Conservation (phyloP, 805 yeast genomes). For the Torulaspora delbrueckii region DNA sequence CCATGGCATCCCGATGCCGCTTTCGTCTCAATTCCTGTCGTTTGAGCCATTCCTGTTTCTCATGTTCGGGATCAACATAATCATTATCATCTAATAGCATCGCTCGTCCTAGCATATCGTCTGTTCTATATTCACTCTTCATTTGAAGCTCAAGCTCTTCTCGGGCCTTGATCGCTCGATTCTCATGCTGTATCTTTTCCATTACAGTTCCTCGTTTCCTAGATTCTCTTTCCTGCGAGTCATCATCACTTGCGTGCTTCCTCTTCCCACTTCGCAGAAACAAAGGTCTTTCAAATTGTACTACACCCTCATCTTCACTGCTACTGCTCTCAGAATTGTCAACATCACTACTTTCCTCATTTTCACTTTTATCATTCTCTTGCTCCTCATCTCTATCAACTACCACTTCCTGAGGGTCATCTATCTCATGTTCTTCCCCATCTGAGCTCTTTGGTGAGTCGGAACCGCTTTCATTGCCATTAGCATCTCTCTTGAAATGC, state of each 20-base stretch:
- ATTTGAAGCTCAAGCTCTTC: constrained; percentile 11
- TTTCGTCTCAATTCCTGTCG: constrained; percentile 22
- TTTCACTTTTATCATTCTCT: constrained; percentile 1
- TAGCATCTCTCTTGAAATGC: constrained; percentile 17
- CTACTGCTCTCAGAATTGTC: constrained; percentile 10
- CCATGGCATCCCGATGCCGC: constrained; percentile 19
- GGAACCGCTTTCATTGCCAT: not conserved
- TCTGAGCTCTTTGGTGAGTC: not conserved
- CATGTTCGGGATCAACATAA: constrained; percentile 21
- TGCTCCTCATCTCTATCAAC: not conserved
- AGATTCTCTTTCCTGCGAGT: constrained; percentile 1
- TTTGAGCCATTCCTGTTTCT: constrained; percentile 21
- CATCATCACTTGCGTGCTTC: not conserved
- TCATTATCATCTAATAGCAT: constrained; percentile 29
- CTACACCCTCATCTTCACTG: constrained; percentile 23
- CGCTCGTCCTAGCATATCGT: constrained; percentile 21
- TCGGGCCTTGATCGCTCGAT: constrained; percentile 8
- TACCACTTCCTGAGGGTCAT: too few species aligned
- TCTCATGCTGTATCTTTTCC: constrained; percentile 17
- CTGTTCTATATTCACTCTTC: constrained; percentile 23
- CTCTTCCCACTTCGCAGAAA: constrained; percentile 16
- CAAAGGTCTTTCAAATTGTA: constrained; percentile 27
- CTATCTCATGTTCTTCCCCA: not conserved
- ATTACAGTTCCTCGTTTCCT: constrained; percentile 6
- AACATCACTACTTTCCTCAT: constrained; percentile 4